A percentile compares a stretch with the other conserved stretches of the same genome.
Conservation (phyloP, 495 filamentous ascomycete species). For the Thermochaetoides thermophila region DNA sequence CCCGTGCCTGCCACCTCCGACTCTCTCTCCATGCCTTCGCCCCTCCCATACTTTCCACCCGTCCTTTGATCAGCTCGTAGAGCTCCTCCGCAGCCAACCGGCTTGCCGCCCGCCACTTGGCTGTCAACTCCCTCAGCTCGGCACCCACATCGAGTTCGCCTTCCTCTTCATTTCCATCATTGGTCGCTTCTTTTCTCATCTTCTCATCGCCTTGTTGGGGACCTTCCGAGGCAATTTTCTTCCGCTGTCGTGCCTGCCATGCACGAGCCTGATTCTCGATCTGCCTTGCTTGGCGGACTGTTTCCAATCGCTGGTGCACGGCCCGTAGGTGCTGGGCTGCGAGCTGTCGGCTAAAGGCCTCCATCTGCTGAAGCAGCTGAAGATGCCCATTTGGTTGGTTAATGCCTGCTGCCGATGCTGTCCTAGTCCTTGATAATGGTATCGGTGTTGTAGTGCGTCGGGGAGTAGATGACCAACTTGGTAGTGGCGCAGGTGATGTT, state of each 20-base stretch:
- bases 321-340: constrained; percentile 4
- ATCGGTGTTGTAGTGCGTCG: too few relatives aligned
- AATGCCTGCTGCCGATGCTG: too few relatives aligned
- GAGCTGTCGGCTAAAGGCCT: too few relatives aligned
- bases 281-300: constrained; percentile 10
- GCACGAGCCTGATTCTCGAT: too few relatives aligned
- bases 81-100: constrained; percentile 17
- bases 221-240: too few relatives aligned
- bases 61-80: constrained; percentile 14
- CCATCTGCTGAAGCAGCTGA: constrained; percentile 1
- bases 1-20: constrained; percentile 5
- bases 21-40: constrained; percentile 15
- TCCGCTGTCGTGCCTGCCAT: too few relatives aligned
- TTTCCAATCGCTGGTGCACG: constrained; percentile 6
- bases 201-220: too few relatives aligned
- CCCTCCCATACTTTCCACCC: constrained; percentile 17
- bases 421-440: too few relatives aligned
- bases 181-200: too few relatives aligned
- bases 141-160: background rate
- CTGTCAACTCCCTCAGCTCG: constrained; percentile 8
- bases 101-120: constrained; percentile 14
- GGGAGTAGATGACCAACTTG: too few relatives aligned
- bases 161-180: too few relatives aligned
- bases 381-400: background rate
- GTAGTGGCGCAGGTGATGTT: too few relatives aligned